These are phyloP conservation scores for Hyphopichia khmerensis DNA, from an alignment of 1,139 yeast genomes.

Conservation along the genomic window DNA sequence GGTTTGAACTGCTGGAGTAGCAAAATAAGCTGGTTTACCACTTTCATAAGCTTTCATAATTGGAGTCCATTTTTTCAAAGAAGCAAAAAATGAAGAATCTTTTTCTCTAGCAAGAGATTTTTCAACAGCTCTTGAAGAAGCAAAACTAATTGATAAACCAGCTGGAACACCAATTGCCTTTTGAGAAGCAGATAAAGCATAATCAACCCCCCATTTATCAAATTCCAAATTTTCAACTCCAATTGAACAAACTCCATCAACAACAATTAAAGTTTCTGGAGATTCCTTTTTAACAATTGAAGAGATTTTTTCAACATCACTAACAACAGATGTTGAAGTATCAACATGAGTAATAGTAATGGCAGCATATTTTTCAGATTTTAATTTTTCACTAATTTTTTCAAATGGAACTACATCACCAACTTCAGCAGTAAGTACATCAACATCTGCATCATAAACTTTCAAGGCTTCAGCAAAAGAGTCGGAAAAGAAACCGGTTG, in stretches of 20 bases:
- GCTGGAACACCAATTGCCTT: conserved; percentile 96
- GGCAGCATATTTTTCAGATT: conserved; percentile 54
- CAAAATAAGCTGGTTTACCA: conserved; percentile 83
- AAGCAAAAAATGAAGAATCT: conserved; percentile 68
- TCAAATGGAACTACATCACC: conserved; percentile 71
- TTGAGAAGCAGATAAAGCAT: conserved; percentile 87
- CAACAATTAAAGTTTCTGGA: conserved; percentile 80
- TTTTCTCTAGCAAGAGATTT: conserved; percentile 57
- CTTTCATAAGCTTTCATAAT: conserved; percentile 84
- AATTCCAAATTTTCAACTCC: conserved; percentile 86
- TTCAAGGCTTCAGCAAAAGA: conserved; percentile 77
- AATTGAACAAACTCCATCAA: conserved; percentile 93
- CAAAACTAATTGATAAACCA: conserved; percentile 77
- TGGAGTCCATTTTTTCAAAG: conserved; percentile 84
- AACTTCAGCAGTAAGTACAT: conserved; percentile 65
- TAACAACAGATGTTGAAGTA: conserved; percentile 89
- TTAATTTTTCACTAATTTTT: conserved; percentile 55
- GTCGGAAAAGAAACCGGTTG: conserved; percentile 93
- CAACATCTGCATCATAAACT: conserved; percentile 69
- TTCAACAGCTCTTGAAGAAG: conserved; percentile 71
- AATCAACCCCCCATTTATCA: conserved; percentile 89
- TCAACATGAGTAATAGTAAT: conserved; percentile 93
- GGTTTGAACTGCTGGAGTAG: conserved; percentile 90
- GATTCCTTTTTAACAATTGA: conserved; percentile 58
- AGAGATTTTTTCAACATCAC: conserved; percentile 67